phyloP scores from a whole-genome alignment of 1,284 basidiomycete species.

The Apiotrichum brassicae region DNA sequence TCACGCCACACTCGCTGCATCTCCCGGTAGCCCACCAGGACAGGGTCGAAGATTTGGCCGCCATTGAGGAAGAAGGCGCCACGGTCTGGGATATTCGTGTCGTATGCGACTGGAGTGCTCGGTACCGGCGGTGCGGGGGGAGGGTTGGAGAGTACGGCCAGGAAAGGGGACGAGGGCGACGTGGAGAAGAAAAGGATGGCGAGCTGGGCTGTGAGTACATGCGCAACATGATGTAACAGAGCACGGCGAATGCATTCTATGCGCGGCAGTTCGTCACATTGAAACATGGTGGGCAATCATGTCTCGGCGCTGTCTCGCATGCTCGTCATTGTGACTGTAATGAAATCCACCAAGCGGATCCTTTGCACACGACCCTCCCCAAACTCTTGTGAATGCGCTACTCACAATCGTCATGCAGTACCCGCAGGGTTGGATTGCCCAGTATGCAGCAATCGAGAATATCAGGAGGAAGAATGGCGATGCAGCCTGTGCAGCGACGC shows the following conservation, averaged over 20 bases:
- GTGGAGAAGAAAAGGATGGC: slow-evolving; percentile 34
- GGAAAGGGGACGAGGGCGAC: slow-evolving; percentile 38
- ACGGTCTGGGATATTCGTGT: slow-evolving; percentile 21
- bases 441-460: slow-evolving; percentile 23
- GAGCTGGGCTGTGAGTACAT: slow-evolving; percentile 17
- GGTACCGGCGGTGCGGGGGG: slow-evolving; percentile 3
- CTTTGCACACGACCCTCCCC: no score
- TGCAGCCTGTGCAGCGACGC: slow-evolving; percentile 18
- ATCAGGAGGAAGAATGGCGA: slow-evolving; percentile 29
- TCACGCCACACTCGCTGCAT: slow-evolving; percentile 18
- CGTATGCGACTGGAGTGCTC: slow-evolving; percentile 3
- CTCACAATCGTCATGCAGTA: slow-evolving; percentile 34
- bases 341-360: no score
- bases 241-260: no score
- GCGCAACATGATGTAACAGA: no score
- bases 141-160: slow-evolving; percentile 9
- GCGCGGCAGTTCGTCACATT: no score
- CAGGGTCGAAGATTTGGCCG: slow-evolving; percentile 31
- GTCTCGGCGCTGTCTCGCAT: no score
- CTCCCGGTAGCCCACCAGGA: slow-evolving; percentile 26
- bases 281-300: no score
- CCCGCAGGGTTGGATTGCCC: slow-evolving; percentile 30
- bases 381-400: no score
- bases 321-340: no score
- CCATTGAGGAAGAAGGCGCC: slow-evolving; percentile 28